Evolutionary conservation across 116 monocot species (phyloP).

Genomic region (Zostera marina): DNA sequence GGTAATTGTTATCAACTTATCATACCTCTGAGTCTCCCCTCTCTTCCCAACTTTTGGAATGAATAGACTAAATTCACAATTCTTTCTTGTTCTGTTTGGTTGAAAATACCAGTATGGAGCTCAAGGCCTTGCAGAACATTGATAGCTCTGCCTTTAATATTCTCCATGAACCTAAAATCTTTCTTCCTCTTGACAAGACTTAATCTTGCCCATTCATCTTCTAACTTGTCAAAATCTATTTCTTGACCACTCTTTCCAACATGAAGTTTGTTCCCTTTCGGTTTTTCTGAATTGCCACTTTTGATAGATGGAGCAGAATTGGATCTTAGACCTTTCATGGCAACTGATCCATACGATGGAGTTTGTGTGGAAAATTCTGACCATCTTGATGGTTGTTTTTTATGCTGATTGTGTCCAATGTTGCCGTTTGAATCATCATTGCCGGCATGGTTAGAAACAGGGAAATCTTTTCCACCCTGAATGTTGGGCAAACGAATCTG

Average conservation of each 20-base stretch:
- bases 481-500: neutral
- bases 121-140: slow-evolving; percentile 71
- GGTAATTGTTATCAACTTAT: too few relatives aligned
- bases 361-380: neutral
- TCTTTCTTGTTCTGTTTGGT: slow-evolving; percentile 46
- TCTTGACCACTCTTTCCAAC: neutral
- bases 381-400: too few relatives aligned
- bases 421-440: neutral
- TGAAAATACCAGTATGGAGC: slow-evolving; percentile 73
- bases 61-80: slow-evolving; percentile 66
- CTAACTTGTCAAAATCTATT: neutral
- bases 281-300: neutral
- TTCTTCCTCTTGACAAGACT: slow-evolving; percentile 54
- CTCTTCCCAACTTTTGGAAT: slow-evolving; percentile 44
- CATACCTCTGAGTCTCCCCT: slow-evolving; percentile 43
- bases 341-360: neutral
- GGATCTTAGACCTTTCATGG: neutral
- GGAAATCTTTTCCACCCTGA: neutral
- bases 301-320: neutral
- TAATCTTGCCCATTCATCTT: slow-evolving; percentile 38
- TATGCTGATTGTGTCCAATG: too few relatives aligned
- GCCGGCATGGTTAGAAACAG: neutral
- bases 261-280: too few relatives aligned
- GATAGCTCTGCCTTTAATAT: slow-evolving; percentile 33
- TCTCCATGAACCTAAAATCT: slow-evolving; percentile 65